Evolutionary conservation across 2,329 filamentous ascomycete genomes (phyloP).

Genomic region (Colletotrichum eremochloae): DNA sequence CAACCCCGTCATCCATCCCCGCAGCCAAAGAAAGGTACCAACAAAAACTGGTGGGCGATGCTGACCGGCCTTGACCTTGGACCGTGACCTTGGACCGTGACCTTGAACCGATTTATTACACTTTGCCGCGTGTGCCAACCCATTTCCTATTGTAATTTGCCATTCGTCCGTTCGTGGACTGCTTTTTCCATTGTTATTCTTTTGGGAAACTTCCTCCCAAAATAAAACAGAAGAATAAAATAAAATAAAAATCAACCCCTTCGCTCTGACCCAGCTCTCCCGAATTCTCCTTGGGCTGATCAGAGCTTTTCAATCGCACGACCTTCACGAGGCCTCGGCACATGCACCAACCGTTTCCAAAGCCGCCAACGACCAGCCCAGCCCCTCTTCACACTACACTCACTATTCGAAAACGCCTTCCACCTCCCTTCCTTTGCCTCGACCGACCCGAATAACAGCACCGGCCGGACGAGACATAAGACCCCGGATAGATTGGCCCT

Average conservation of each 20-base stretch:
- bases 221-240: neutral
- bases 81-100: slow-evolving; percentile 18
- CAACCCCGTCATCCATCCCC: slow-evolving; percentile 12
- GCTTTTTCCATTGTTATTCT: neutral
- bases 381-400: neutral
- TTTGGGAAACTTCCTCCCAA: slow-evolving; percentile 5
- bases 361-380: neutral
- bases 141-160: slow-evolving; percentile 33
- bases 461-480: neutral
- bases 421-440: neutral
- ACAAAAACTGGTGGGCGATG: slow-evolving; percentile 1
- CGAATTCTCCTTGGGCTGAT: neutral
- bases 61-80: slow-evolving; percentile 27
- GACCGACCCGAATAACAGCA: slow-evolving; percentile 1
- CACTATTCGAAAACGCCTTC: slow-evolving; percentile 2
- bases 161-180: neutral
- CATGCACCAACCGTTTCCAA: neutral
- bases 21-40: slow-evolving; percentile 1
- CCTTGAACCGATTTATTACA: slow-evolving; percentile 8
- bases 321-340: slow-evolving; percentile 2
- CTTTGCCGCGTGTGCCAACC: slow-evolving; percentile 13
- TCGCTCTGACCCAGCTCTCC: neutral
- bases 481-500: neutral
- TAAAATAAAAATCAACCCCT: neutral
- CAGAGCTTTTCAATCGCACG: neutral